phyloP scores from a whole-genome alignment of 805 yeast species.

The Zygotorulaspora danielsina region DNA sequence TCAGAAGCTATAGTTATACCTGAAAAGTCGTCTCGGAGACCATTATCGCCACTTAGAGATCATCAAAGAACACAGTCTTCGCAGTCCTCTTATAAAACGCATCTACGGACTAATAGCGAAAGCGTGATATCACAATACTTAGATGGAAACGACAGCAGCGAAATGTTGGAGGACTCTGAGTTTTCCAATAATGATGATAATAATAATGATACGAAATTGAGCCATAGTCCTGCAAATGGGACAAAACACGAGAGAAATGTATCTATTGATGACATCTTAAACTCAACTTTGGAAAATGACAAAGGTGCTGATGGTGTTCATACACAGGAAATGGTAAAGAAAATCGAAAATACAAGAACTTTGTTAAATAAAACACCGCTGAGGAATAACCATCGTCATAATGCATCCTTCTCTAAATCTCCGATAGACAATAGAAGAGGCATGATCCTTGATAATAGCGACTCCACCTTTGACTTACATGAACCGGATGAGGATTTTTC shows the following conservation, averaged over 20 bases:
- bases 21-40: slow-evolving; percentile 22
- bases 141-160: slow-evolving; percentile 16
- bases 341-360: slow-evolving; percentile 2
- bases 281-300: slow-evolving; percentile 18
- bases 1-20: slow-evolving; percentile 16
- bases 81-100: slow-evolving; percentile 3
- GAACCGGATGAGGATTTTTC: slow-evolving; percentile 1
- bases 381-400: slow-evolving; percentile 14
- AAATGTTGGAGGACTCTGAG: slow-evolving; percentile 1
- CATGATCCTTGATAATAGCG: slow-evolving; percentile 13
- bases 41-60: slow-evolving; percentile 19
- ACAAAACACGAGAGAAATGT: slow-evolving; percentile 14
- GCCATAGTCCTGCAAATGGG: neutral
- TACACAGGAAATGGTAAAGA: neutral
- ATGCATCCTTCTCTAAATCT: slow-evolving; percentile 19
- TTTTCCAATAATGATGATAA: neutral
- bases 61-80: slow-evolving; percentile 3
- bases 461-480: neutral
- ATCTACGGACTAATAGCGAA: slow-evolving; percentile 18
- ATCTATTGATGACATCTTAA: slow-evolving; percentile 27
- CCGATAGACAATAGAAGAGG: slow-evolving; percentile 19
- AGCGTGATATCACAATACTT: slow-evolving; percentile 27
- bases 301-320: slow-evolving; percentile 7
- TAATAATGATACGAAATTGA: neutral
- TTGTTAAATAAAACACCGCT: slow-evolving; percentile 27